Evolutionary conservation across 257 asterid genomes (phyloP).

Genomic region (Cinchona pubescens): DNA sequence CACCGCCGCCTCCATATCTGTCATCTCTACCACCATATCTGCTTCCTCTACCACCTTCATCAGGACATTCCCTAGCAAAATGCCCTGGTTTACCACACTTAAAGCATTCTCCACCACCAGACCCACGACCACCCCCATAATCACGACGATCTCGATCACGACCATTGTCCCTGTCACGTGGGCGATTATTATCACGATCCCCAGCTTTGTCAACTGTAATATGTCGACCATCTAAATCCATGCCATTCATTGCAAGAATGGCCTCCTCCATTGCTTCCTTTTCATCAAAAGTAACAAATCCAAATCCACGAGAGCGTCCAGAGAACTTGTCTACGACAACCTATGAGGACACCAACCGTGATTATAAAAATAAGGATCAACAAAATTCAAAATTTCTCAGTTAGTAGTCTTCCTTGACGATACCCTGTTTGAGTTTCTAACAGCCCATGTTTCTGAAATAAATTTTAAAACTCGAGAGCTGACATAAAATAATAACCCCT

Average conservation of each 20-base stretch:
- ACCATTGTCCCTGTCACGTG: conserved; percentile 2
- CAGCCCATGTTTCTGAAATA: background rate
- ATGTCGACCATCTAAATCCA: conserved; percentile 79
- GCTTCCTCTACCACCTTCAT: conserved; percentile 61
- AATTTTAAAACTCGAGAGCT: background rate
- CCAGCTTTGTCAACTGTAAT: conserved; percentile 88
- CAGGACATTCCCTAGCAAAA: conserved; percentile 94
- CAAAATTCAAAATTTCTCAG: background rate
- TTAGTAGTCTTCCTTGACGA: background rate
- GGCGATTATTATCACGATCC: conserved; percentile 33
- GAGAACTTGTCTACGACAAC: conserved; percentile 72
- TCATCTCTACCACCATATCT: conserved; percentile 69
- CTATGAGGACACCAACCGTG: conserved; percentile 28
- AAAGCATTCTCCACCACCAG: conserved; percentile 87
- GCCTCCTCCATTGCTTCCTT: conserved; percentile 88
- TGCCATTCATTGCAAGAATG: conserved; percentile 85
- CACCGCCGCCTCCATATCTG: conserved; percentile 58
- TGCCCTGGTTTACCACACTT: conserved; percentile 97
- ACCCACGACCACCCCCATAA: conserved; percentile 60
- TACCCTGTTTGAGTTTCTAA: background rate
- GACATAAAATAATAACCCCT: background rate
- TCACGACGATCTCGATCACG: conserved; percentile 45
- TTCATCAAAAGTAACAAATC: conserved; percentile 85
- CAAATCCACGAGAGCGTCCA: conserved; percentile 95
- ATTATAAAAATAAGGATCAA: background rate